Percentiles rank a stretch among this genome's conserved stretches.
Evolutionary conservation across 192 early-diverging fungal species (phyloP).

Genomic region (Coemansia sp.): DNA sequence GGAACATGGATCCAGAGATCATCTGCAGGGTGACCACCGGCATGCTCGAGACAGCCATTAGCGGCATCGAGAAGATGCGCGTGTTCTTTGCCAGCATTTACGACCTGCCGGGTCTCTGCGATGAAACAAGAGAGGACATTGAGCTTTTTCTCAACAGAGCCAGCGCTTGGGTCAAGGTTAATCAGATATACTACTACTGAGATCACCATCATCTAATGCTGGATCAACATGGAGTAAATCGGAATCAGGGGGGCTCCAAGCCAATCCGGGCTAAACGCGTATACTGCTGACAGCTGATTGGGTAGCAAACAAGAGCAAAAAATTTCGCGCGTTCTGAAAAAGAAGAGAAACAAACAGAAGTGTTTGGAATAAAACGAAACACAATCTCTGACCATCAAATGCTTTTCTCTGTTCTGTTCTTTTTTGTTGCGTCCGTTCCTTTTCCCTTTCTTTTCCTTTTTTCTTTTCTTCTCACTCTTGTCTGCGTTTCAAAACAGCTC

Average conservation of each 20-base stretch:
- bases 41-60: constrained; percentile 18
- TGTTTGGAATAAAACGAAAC: no score
- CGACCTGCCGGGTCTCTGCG: not conserved
- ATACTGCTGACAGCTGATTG: not conserved
- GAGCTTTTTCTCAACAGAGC: constrained; percentile 22
- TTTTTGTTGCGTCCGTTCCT: not conserved
- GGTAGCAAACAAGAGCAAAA: not conserved
- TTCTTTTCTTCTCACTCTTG: not conserved
- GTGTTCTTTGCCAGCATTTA: constrained; percentile 7
- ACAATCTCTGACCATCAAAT: no score
- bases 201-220: not conserved
- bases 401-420: no score
- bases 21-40: constrained; percentile 28
- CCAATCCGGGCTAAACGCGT: not conserved
- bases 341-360: not conserved
- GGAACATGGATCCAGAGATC: constrained; percentile 36
- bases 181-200: constrained; percentile 17
- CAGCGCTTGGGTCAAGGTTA: constrained; percentile 23
- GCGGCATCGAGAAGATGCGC: constrained; percentile 29
- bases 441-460: not conserved
- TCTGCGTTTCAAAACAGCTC: not conserved
- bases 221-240: not conserved
- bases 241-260: not conserved
- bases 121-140: constrained; percentile 11
- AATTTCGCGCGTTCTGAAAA: not conserved